Base-by-base conservation (phyloP, 805 yeast genomes). In the Yarrowia bubula region DNA sequence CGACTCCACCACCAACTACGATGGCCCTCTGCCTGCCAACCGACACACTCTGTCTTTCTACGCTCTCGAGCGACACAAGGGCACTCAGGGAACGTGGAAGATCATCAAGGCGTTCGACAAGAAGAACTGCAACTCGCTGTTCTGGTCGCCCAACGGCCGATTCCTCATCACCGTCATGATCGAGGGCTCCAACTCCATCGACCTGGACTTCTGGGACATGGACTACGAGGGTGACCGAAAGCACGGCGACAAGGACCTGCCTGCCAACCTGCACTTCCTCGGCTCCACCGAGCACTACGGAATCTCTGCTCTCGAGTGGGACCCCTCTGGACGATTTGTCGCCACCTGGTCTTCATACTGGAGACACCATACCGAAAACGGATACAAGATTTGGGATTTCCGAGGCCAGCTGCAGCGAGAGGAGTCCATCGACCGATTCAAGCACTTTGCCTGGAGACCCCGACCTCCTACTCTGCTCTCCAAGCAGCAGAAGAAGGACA, bases 391-490 rank as follows among this genome's bases (percentile, higher is more conserved):
- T 69, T 92, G 82, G 79, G 96, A 92, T 75, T 83, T 90, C 76
- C 87, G 89, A 58, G 99, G 99, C 73, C 82, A 80, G 70, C 70
- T 86, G 69, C 76, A 90, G 67, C 86, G 87, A 70, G 95, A 89
- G 71, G 96, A 92, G 73, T 76, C 83, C 28, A 76, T 90, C 67
- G 95, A 90, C 71, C 89, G 87, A 65, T 91, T 95, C 84, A 89
- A 86, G 78, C 92, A 89, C 68, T 90, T 93, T 73, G 81, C 85
- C 68, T 95, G 99, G 99, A 89, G 99, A 82, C 98, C 98, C 73
- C 87, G 99, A 80, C 99, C 99, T 61, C 84, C 84, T 17, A 82
- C 92, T 1, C 77, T 87, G 69, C 84, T 95, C 74, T 80, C 86
- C 67, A 85, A 87, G 71, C 88, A 85, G 70, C 96, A 90, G 76